A percentile compares a stretch with the other conserved stretches of the same genome.
Evolutionary conservation across 1,139 yeast genomes (phyloP).

Genomic region (Hemisphaericaspora xylanilytica): DNA sequence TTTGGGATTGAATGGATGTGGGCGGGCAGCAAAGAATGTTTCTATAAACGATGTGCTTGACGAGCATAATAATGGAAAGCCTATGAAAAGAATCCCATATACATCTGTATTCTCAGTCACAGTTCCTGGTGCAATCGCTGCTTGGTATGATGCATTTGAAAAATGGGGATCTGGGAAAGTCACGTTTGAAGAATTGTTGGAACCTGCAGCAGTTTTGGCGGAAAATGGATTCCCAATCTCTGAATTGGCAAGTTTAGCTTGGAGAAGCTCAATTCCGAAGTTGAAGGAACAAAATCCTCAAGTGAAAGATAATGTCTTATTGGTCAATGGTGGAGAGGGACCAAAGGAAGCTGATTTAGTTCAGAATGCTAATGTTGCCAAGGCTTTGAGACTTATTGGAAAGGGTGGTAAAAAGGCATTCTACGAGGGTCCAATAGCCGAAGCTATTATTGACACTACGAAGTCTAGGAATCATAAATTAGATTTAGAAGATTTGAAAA

Average conservation of each 20-base stretch:
- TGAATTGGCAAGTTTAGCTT: constrained; percentile 53
- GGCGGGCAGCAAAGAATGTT: constrained; percentile 59
- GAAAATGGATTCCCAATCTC: constrained; percentile 66
- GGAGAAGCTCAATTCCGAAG: constrained; percentile 42
- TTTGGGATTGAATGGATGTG: constrained; percentile 74
- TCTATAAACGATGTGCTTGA: constrained; percentile 49
- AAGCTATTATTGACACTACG: constrained; percentile 58
- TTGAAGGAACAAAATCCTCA: constrained; percentile 38
- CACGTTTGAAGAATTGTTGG: constrained; percentile 53
- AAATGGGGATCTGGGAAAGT: constrained; percentile 75
- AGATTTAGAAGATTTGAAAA: constrained; percentile 51
- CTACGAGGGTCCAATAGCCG: constrained; percentile 67
- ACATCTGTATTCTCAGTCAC: constrained; percentile 60
- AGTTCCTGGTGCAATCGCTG: constrained; percentile 78
- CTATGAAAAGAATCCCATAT: constrained; percentile 40
- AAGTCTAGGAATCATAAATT: constrained; percentile 55
- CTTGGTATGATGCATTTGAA: constrained; percentile 68
- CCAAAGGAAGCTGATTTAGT: constrained; percentile 65
- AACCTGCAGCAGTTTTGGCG: constrained; percentile 72
- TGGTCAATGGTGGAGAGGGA: constrained; percentile 30
- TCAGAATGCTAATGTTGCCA: constrained; percentile 52
- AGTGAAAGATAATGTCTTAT: constrained; percentile 35
- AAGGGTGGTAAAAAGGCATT: constrained; percentile 61
- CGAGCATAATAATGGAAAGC: constrained; percentile 39
- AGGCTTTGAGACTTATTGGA: constrained; percentile 52